Evolutionary conservation across 78 protist species (phyloP), one percentile per base, ranked within the genome.

Genomic region (Dictyostelium brefeldianum): DNA sequence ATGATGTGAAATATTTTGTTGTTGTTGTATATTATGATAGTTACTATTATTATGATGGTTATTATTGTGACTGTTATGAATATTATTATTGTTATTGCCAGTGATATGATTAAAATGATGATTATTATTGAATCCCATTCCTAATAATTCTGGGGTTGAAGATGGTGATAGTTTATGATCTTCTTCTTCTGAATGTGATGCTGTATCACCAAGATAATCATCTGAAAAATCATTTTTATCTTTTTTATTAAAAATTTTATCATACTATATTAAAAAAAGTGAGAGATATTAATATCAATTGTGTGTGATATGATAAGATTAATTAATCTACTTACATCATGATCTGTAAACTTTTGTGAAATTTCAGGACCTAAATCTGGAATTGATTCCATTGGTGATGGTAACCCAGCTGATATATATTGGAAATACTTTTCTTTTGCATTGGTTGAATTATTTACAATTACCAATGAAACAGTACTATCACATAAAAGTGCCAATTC

Each of bases 401-500:
- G 29, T 18, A 94, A 54, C 31, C 78, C 90, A 27, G 78, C 20
- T 14, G 81, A 65, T 11, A 82, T 83, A 54, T 94, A 94, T 51
- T 94, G 91, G 73, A 57, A 94, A 29, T 79, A 78, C 75, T 94
- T 94, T 43, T 94, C 89, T 47, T 94, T 94, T 81, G 91, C 82
- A 57, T 78, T 81, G 14, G 82, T 64, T 17, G 89, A 78, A 46
- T 80, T 79, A 71, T 87, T 87, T 65, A 84, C 91, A 84, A 97
- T 73, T 29, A 97, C 56, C n/a, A 97, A 57, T 7, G 96, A 89
- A 1, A 97, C 87, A 22, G 95, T 95, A 65, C 92, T 62, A 18
- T 85, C 96, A 81, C 98, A 97, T 3, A 97, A 51, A 4, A 96
- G n/a, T 54, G 97, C 80, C 65, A 97, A 87, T 54, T 97, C 98